Conservation (phyloP, 805 yeast species). For the Trichomonascus vanleenenianus region DNA sequence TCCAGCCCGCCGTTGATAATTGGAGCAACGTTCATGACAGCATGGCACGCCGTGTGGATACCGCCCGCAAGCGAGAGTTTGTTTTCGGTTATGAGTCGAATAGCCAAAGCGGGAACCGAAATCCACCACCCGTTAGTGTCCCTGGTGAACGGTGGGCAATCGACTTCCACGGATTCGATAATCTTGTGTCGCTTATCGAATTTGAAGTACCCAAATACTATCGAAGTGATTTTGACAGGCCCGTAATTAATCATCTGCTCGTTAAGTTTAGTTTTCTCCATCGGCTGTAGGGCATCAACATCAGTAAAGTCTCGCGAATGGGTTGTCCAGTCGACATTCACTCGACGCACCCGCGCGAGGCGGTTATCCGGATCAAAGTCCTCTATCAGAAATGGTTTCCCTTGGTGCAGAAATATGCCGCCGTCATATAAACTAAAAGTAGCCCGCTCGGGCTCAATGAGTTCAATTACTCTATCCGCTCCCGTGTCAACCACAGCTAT, state of each 20-base stretch:
- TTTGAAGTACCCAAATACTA: slow-evolving; percentile 91
- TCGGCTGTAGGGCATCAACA: slow-evolving; percentile 43
- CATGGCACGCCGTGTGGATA: slow-evolving; percentile 96
- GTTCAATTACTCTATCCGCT: slow-evolving; percentile 71
- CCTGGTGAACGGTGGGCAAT: slow-evolving; percentile 70
- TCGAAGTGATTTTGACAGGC: slow-evolving; percentile 56
- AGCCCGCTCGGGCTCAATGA: slow-evolving; percentile 80
- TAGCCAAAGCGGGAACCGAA: slow-evolving; percentile 64
- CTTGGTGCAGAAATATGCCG: slow-evolving; percentile 91
- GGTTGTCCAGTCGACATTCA: slow-evolving; percentile 91
- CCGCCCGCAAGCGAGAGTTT: slow-evolving; percentile 73
- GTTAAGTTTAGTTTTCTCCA: slow-evolving; percentile 1
- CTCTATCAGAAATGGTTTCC: slow-evolving; percentile 76
- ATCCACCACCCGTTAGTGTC: slow-evolving; percentile 85
- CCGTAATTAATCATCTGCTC: slow-evolving; percentile 37
- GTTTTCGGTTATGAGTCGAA: slow-evolving; percentile 51
- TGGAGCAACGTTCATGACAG: slow-evolving; percentile 72
- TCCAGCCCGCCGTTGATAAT: slow-evolving; percentile 55
- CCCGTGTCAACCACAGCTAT: slow-evolving; percentile 90
- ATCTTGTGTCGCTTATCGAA: slow-evolving; percentile 67
- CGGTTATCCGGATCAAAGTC: slow-evolving; percentile 75
- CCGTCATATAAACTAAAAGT: slow-evolving; percentile 88
- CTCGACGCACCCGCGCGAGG: slow-evolving; percentile 79
- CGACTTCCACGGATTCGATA: slow-evolving; percentile 89
- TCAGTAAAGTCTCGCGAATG: slow-evolving; percentile 88